phyloP scores from a whole-genome alignment of 2,329 filamentous ascomycete species.

The Lecanoromycetidae sp. region DNA sequence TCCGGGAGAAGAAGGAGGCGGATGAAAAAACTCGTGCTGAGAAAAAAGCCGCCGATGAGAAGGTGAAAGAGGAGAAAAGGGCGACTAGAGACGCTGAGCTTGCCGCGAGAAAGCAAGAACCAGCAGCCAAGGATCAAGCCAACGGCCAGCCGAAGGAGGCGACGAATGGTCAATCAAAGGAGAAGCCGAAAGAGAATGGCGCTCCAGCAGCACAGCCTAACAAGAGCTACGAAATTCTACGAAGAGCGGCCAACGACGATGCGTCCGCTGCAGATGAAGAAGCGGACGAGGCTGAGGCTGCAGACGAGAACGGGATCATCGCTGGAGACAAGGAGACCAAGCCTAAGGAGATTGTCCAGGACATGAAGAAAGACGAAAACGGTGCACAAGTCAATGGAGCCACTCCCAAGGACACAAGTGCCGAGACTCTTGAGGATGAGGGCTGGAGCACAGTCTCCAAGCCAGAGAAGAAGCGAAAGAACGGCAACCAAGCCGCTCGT shows the following conservation, averaged over 20 bases:
- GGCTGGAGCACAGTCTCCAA: slow-evolving; percentile 43
- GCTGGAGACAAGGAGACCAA: slow-evolving; percentile 39
- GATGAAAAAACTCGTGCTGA: slow-evolving; percentile 75
- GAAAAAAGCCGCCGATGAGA: slow-evolving; percentile 39
- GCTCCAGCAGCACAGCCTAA: slow-evolving; percentile 32
- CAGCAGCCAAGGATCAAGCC: slow-evolving; percentile 21
- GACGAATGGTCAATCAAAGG: slow-evolving; percentile 20
- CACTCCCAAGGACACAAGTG: slow-evolving; percentile 30
- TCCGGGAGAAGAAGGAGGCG: slow-evolving; percentile 74
- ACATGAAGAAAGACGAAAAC: slow-evolving; percentile 33
- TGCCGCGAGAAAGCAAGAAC: slow-evolving; percentile 33
- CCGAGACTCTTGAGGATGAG: slow-evolving; percentile 39
- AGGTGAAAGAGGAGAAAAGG: slow-evolving; percentile 46
- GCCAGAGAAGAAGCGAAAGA: slow-evolving; percentile 34
- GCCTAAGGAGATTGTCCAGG: slow-evolving; percentile 42
- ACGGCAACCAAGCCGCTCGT: slow-evolving; percentile 28
- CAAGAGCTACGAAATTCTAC: slow-evolving; percentile 44
- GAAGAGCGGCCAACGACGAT: slow-evolving; percentile 35
- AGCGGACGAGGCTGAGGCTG: slow-evolving; percentile 30
- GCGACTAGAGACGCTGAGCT: slow-evolving; percentile 54
- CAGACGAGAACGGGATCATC: slow-evolving; percentile 16
- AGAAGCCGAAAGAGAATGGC: slow-evolving; percentile 31
- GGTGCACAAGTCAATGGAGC: slow-evolving; percentile 20
- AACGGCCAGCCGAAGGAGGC: slow-evolving; percentile 25
- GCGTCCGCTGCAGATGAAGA: slow-evolving; percentile 38